A percentile compares a stretch with the other conserved stretches of the same genome.
Evolutionary conservation across 2,329 filamentous ascomycete genomes (phyloP).

Genomic region (Alternaria triticimaculans): DNA sequence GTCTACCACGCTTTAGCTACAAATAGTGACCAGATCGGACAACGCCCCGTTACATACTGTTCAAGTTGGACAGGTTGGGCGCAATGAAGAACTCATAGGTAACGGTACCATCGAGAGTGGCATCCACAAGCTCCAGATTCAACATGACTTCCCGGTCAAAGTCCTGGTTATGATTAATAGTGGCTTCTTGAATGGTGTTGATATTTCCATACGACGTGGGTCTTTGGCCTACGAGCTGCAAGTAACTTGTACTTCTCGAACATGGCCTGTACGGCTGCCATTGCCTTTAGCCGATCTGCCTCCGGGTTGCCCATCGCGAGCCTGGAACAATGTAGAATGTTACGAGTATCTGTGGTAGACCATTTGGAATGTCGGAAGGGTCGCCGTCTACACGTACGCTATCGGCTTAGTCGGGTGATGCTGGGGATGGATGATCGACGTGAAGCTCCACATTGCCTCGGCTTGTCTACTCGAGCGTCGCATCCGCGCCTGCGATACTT

Average conservation of each 20-base stretch:
- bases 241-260: constrained; percentile 47
- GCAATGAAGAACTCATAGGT: constrained; percentile 44
- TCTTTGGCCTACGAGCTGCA: constrained; percentile 35
- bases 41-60: constrained; percentile 30
- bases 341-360: neutral
- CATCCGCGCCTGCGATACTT: neutral
- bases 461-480: constrained; percentile 7
- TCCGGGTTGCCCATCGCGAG: constrained; percentile 29
- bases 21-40: neutral
- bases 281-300: constrained; percentile 42
- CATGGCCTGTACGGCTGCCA: constrained; percentile 45
- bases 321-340: neutral
- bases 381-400: neutral
- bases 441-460: constrained; percentile 10
- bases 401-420: neutral
- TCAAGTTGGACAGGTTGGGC: constrained; percentile 49
- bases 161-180: constrained; percentile 32
- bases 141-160: constrained; percentile 49
- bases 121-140: constrained; percentile 46
- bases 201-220: constrained; percentile 37
- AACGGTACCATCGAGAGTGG: constrained; percentile 44
- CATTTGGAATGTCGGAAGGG: neutral
- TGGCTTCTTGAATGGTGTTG: neutral
- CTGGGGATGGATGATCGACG: constrained; percentile 3
- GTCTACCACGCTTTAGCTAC: constrained; percentile 30